Conservation (phyloP, 2,329 filamentous ascomycete species). For the Berkeleyomyces basicola region DNA sequence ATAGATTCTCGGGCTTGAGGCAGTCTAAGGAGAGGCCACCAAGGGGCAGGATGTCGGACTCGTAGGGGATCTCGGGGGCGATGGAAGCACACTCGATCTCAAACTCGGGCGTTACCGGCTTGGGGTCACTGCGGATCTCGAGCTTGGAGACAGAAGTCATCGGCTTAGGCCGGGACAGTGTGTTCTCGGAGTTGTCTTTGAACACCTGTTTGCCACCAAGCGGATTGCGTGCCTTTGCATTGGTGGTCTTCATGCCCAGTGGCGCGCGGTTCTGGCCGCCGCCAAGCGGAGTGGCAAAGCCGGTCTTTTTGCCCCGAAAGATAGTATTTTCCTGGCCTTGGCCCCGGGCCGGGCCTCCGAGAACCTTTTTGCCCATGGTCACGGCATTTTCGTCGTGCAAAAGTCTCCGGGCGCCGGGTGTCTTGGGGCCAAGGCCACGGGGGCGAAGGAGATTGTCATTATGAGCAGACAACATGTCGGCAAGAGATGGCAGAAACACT, state of each 20-base stretch:
- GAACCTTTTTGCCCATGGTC: constrained; percentile 10
- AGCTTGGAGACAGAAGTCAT: constrained; percentile 31
- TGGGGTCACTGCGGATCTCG: constrained; percentile 23
- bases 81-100: constrained; percentile 83
- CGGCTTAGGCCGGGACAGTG: constrained; percentile 31
- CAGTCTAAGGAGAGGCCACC: constrained; percentile 39
- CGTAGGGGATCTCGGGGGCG: constrained; percentile 46
- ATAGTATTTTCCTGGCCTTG: constrained; percentile 11
- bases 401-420: constrained; percentile 54
- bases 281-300: constrained; percentile 13
- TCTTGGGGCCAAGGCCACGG: constrained; percentile 45
- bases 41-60: constrained; percentile 50
- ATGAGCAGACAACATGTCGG: constrained; percentile 55
- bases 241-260: constrained; percentile 88
- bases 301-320: constrained; percentile 6
- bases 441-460: constrained; percentile 55
- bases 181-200: constrained; percentile 42
- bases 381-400: constrained; percentile 70
- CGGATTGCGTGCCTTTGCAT: constrained; percentile 59
- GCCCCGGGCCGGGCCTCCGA: constrained; percentile 6
- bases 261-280: constrained; percentile 51
- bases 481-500: neutral
- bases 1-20: constrained; percentile 39
- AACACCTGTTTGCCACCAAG: constrained; percentile 44
- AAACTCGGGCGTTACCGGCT: constrained; percentile 31